Evolutionary conservation across 768 basidiomycete genomes (phyloP), one percentile per base, ranked within the genome.

Genomic region (Xerocomellus chrysenteron): DNA sequence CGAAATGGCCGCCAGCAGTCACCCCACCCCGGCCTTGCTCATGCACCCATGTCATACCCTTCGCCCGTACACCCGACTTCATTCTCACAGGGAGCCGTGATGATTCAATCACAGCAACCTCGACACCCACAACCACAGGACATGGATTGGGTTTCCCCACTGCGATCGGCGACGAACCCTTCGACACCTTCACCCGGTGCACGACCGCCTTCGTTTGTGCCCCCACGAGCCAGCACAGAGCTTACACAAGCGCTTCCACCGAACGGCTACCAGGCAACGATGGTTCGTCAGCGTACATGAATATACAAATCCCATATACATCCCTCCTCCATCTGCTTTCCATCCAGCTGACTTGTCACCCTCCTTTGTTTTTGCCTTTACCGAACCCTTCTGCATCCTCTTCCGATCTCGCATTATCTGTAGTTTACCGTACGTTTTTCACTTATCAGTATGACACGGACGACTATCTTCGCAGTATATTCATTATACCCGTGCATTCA

Each of bases 371-470:
- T 59, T 65, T 37, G 5, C 46, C 52, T 49, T 50, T 55, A 51
- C 19, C 51, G 47, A 60, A 73, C 61, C 65, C 67, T 68, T 58
- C 63, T 59, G 61, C 68, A 72, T 70, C 59, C 62, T 66, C 59
- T 58, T 67, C 69, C 68, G 74, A 74, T 74, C 76, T 78, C 73
- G 70, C 77, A 80, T 75, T 75, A 80, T 80, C 74, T 85, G 84
- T 85, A 84, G 74, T 84, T 79, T 81, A 84, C 75, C 75, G 78
- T 76, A 72, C 65, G 61, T 57, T 65, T 56, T 60, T 67, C 70
- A 72, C 71, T 77, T 75, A 78, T 73, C 69, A 70, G 75, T 80
- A 80, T 78, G 78, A 73, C 76, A 83, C 70, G 84, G 83, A 85
- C 82, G 78, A 82, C 72, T 74, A 74, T 74, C 72, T 79, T 80